Base-by-base conservation (phyloP, 2,329 filamentous ascomycete species). In the Keithomyces neogunnii region DNA sequence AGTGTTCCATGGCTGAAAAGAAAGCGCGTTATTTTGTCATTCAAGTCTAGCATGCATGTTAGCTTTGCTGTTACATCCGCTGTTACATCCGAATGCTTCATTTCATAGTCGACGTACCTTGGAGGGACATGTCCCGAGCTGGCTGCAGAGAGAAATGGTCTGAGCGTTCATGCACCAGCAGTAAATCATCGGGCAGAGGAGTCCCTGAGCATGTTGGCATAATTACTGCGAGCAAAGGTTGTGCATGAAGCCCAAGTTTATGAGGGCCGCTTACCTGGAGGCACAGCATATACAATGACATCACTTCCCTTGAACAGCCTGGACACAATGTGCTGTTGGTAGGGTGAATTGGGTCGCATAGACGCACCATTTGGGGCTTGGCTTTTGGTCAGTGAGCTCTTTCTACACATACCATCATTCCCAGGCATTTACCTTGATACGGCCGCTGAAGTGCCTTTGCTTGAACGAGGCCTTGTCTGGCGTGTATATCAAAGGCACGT, bases 111-210 rank as follows among this genome's bases (percentile, higher is more conserved):
- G 42, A 35, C 42, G 32, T 44, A 50, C 51, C 49, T 9, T 55
- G 46, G 6, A 58, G 45, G 7, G 26, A 31, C 56, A 58, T 58
- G 5, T 26, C 29, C 29, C 33, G 47, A 5, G 51, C 58, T 26
- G 58, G 58, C 32, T 60, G 59, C 4, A 59, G 54, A 1, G 57
- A 60, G 40, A 55, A 60, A 45, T 59, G 57, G 40, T 61, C 59
- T 11, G 55, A 35, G 7, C 55, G 58, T 46, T 61, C 58, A 45
- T 61, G 59, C 1, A 61, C 59, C 1, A 59, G 52, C 9, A 60
- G 26, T 13, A 60, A 36, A 50, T 57, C 48, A 1, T 58, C 50
- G 0, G 59, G 59, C 5, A 60, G 50, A 1, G 3, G n/a, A n/a
- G 53, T 59, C 35, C 57, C 59, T 60, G 36, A 7, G 3, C 43